Base-by-base conservation (phyloP, 768 basidiomycete genomes). In the Mrakia frigida region DNA sequence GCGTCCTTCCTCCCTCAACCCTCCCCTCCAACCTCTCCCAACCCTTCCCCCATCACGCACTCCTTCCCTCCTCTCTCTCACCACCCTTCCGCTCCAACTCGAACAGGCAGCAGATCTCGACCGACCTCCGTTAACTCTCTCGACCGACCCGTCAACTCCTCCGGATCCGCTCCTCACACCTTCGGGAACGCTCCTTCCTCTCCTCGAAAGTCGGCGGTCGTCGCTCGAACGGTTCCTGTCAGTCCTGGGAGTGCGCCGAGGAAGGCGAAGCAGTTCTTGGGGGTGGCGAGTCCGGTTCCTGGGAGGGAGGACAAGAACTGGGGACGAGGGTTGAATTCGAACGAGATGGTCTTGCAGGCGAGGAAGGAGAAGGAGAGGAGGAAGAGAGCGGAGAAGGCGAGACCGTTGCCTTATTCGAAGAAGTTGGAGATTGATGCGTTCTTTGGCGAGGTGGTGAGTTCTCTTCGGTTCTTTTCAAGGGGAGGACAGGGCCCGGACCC, bases 361-460 rank as follows among this genome's bases (percentile, higher is more conserved):
- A 70, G 61, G 53, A 37, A 52, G 25, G 74, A 52, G 13, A 69
- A 72, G 65, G 75, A 72, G 37, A 70, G 75, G 14, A 39, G 71
- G 14, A 63, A 56, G 53, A 23, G 28, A 50, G 71, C 75, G 3
- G 75, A 76, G 71, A 16, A 28, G 43, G 59, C 70, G 33, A 46
- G 75, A 33, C 75, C 75, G 31, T 70, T 76, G 43, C 75, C 75
- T 16, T 73, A 76, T 31, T 16, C 75, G 18, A 76, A 76, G 70
- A 76, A 76, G 71, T 25, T 76, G 18, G 75, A 76, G 75, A 76
- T 76, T n/a, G 75, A 76, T 43, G 75, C 70, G 61, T 76, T 76
- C 61, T 72, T 76, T 69, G 75, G 75, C 6, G 41, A 63, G 25
- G 63, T 65, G 21, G 75, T 76, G 59, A 59, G 75, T 71, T 21